Evolutionary conservation across 441 rosid species (phyloP), one percentile per base, ranked within the genome.

Genomic region (Jatropha multifida): DNA sequence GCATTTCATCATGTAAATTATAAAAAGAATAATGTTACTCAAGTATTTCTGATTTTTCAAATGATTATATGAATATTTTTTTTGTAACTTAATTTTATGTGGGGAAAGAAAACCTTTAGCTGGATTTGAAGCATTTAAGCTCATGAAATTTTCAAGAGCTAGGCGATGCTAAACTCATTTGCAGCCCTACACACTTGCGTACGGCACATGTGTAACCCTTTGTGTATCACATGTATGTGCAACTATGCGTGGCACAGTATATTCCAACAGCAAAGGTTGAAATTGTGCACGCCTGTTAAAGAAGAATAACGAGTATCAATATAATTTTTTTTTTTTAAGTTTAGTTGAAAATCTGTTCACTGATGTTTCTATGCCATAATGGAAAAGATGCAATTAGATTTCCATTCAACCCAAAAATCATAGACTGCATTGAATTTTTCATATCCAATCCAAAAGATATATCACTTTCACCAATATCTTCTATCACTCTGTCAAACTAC

Each of bases 321-420:
- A 26, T 14, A 13, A 7, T 1, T 5, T 56, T 8, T 12, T 4
- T 15, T 14, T 23, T 72, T 20, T n/a, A n/a, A 54, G 37, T 32
- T 68, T 75, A 80, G 82, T 78, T 71, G 85, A 77, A 71, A 60
- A 67, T 80, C 87, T 78, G 78, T 70, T 82, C 87, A 80, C 80
- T 77, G 48, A 44, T 56, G 65, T 63, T 77, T 61, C 59, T 66
- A 61, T 18, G 42, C 58, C 70, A 77, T 61, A 41, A 74, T 60
- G 52, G 40, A 65, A 58, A 78, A 67, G 72, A 20, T 38, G 27
- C 58, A 52, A 60, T 12, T 32, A 44, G 65, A 68, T 54, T 40
- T 62, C 44, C 38, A 60, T 77, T 75, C 68, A 52, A 55, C 74
- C 73, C 56, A 38, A 62, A 68, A 67, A 80, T 84, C 76, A 76